A percentile compares a stretch with the other conserved stretches of the same genome.
phyloP scores from a whole-genome alignment of 345 rosid species.

The Salix brachista region DNA sequence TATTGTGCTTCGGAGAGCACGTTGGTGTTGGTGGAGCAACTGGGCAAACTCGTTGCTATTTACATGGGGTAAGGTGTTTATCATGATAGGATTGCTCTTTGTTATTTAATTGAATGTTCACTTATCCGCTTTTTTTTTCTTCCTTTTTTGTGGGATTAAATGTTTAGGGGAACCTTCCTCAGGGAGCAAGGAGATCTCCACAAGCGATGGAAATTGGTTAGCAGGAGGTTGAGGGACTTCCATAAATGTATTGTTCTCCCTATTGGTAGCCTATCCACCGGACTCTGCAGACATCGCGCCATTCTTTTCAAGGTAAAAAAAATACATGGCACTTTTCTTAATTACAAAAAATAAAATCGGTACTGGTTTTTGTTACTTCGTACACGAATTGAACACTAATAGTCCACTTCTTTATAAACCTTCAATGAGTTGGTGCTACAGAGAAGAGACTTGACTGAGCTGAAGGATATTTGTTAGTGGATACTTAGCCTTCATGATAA shows the following conservation, averaged over 20 bases:
- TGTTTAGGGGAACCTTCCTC: conserved; percentile 67
- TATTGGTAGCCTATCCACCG: conserved; percentile 74
- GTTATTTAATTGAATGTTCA: not conserved
- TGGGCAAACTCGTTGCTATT: conserved; percentile 81
- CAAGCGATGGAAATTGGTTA: conserved; percentile 68
- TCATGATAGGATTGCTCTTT: not conserved
- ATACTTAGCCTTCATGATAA: not conserved
- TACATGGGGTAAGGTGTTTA: conserved; percentile 65
- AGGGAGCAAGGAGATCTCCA: conserved; percentile 81
- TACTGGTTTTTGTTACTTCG: too few relatives aligned
- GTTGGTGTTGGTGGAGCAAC: conserved; percentile 66
- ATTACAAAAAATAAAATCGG: too few relatives aligned
- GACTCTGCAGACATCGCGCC: conserved; percentile 96
- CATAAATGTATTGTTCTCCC: conserved; percentile 79
- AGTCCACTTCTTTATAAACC: not conserved
- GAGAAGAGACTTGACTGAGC: not conserved
- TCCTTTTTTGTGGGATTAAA: not conserved
- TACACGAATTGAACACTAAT: too few relatives aligned
- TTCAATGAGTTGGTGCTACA: not conserved
- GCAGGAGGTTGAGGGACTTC: conserved; percentile 61
- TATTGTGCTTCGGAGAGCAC: conserved; percentile 67
- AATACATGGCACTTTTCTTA: not conserved
- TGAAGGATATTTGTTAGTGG: not conserved
- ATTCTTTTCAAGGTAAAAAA: conserved; percentile 73
- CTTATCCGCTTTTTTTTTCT: not conserved